Evolutionary conservation across 179 eudicot species (phyloP), one percentile per base, ranked within the genome.

Genomic region (Drosera spatulata): DNA sequence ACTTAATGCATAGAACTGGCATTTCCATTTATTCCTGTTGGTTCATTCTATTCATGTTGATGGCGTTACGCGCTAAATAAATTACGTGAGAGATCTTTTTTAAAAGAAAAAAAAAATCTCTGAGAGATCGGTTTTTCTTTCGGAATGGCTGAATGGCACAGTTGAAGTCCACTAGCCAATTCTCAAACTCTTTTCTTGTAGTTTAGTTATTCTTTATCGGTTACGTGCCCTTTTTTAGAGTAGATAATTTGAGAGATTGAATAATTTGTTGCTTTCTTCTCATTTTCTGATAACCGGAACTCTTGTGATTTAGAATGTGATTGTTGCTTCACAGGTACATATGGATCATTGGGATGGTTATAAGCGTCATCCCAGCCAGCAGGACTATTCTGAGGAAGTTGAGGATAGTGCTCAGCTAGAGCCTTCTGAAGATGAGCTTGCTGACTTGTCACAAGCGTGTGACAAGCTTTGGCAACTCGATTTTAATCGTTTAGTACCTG

Each of bases 381-480:
- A 91, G 70, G 66, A 80, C 5, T 91, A 78, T 76, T 84, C 87
- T 15, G 68, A 81, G 61, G 95, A 82, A 11, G 81, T 80, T 49
- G 73, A 76, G 41, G 65, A 67, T 68, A 75, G 59, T 63, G 62
- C 61, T 57, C 70, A 73, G 50, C 61, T 84, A 58, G 81, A 84
- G 58, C 96, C 96, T 53, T 71, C 95, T 33, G 66, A 66, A 45
- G 81, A 70, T 53, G 98, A 91, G 78, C 85, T 91, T 59, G 51
- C 59, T 38, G 89, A 91, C 76, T 74, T 88, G 61, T 74, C 76
- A 64, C 65, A 54, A 71, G 98, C 96, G 61, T 85, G 96, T 61
- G 77, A 75, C 60, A 91, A 82, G 79, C 96, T 91, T 56, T 91
- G 96, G 98, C 89, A 85, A 63, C 87, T 91, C 43, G 98, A 91